Percentiles rank a stretch among this genome's conserved stretches.
Evolutionary conservation across 208 protist genomes (phyloP).

Genomic region (Naegleria fowleri): DNA sequence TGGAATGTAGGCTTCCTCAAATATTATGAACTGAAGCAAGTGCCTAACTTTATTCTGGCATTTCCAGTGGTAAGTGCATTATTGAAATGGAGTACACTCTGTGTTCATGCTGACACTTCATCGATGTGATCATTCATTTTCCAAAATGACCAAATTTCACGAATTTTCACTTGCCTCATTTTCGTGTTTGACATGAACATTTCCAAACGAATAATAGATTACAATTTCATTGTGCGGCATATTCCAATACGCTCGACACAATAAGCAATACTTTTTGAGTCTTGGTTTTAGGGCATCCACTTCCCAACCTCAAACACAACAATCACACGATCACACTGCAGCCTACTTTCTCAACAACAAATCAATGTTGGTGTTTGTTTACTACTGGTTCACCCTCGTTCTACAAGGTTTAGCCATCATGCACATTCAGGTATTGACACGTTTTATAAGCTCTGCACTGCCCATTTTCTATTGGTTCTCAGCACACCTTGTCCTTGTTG

Average conservation of each 20-base stretch:
- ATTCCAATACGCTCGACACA: not conserved
- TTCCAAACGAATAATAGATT: too few relatives aligned
- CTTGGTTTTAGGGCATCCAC: not conserved
- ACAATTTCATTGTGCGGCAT: not conserved
- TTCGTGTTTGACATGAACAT: not conserved
- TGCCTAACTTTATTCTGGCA: conserved; percentile 22
- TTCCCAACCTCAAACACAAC: too few relatives aligned
- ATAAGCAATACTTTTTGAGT: not conserved
- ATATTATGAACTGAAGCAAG: conserved; percentile 22
- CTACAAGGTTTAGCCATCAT: not conserved
- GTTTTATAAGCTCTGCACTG: not conserved
- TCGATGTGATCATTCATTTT: not conserved
- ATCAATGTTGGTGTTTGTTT: not conserved
- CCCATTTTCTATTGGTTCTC: conserved; percentile 2
- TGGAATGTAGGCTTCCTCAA: conserved; percentile 16
- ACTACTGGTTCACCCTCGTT: not conserved
- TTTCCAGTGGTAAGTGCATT: not conserved
- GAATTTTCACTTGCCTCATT: not conserved
- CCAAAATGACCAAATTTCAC: not conserved
- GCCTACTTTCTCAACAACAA: not conserved
- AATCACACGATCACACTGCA: too few relatives aligned
- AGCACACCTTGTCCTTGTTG: not conserved
- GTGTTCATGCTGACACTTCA: not conserved
- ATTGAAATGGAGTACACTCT: not conserved
- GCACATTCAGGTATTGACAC: conserved; percentile 9